Percentiles rank a stretch among this genome's conserved stretches.
Evolutionary conservation across 2,329 filamentous ascomycete genomes (phyloP).

Genomic region (Fusarium pilosicola): DNA sequence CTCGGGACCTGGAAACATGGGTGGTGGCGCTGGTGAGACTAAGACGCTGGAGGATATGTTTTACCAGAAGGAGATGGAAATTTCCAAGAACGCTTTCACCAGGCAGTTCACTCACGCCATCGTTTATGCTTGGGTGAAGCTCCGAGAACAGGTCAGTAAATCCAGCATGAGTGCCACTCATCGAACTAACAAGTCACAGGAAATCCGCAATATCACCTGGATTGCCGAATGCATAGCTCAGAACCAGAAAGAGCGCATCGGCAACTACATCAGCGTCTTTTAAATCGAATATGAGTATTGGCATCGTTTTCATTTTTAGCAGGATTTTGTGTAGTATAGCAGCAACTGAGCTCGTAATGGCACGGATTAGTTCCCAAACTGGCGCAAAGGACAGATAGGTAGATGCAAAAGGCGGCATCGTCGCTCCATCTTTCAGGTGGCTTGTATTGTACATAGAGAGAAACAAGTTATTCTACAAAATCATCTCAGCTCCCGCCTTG

Average conservation of each 20-base stretch:
- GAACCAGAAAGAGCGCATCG: conserved; percentile 98
- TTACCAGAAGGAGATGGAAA: conserved; percentile 99
- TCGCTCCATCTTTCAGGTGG: conserved; percentile 45
- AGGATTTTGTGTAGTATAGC: conserved; percentile 57
- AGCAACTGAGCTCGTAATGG: conserved; percentile 52
- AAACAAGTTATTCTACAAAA: conserved; percentile 56
- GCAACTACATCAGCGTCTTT: conserved; percentile 99
- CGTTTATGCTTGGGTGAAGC: conserved; percentile 97
- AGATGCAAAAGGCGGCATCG: conserved; percentile 43
- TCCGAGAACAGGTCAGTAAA: conserved; percentile 87
- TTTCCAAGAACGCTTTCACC: conserved; percentile 94
- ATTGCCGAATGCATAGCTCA: conserved; percentile 99
- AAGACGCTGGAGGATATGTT: conserved; percentile 97
- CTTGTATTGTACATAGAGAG: conserved; percentile 62
- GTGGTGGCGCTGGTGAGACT: conserved; percentile 79
- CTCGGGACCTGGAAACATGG: conserved; percentile 83
- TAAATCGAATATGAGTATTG: conserved; percentile 55
- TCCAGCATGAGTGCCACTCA: background rate
- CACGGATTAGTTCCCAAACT: conserved; percentile 45
- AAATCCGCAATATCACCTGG: conserved; percentile 99
- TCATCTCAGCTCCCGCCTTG: conserved; percentile 26
- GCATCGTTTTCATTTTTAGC: conserved; percentile 43
- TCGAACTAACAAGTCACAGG: conserved; percentile 64
- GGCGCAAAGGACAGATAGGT: conserved; percentile 48
- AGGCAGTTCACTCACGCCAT: conserved; percentile 95